Evolutionary conservation across 108 stramenopile genomes (phyloP), one percentile per base, ranked within the genome.

Genomic region (Nitzschia putrida): DNA sequence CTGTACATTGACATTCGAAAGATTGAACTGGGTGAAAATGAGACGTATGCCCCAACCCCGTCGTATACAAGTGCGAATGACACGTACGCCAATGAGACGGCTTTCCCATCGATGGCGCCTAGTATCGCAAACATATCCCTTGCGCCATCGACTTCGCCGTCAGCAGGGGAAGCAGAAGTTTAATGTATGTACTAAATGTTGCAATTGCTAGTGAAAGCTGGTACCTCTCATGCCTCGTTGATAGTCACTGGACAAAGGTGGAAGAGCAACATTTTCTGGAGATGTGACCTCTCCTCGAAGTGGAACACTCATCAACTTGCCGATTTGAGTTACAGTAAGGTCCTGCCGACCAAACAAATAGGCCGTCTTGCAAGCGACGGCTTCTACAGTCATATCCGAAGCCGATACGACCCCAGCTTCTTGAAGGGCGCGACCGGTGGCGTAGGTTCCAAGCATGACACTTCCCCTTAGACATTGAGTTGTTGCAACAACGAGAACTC

Each of bases 371-470:
- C 89, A 85, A 8, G 86, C 80, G 40, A 71, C 88, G 0, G 97
- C 97, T 80, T 99, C 98, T 29, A 93, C 47, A 10, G 98, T 99
- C 97, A 99, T 97, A 78, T 99, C 98, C 16, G 73, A 75, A 14
- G 92, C 95, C 5, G 83, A 80, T 12, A 98, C 85, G 7, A 96
- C 97, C 16, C 97, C 97, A 14, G 82, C 86, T 18, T 73, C 69
- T 42, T 83, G 53, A 56, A 99, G 71, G 2, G 83, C 88, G 18
- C 76, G 71, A 3, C 97, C 98, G 2, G 94, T 93, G 3, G 95
- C 95, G 65, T 98, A 99, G 51, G 92, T 87, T 12, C 91, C 93
- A 64, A 98, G 76, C 64, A 83, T 71, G 4, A 98, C 98, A 34
- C 79, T 77, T 26, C 98, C 98, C 47, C 73, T 85, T 24, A 78